These are phyloP conservation scores for Yamadazyma triangularis DNA, from an alignment of 1,139 yeast genomes.

Conservation along the genomic window DNA sequence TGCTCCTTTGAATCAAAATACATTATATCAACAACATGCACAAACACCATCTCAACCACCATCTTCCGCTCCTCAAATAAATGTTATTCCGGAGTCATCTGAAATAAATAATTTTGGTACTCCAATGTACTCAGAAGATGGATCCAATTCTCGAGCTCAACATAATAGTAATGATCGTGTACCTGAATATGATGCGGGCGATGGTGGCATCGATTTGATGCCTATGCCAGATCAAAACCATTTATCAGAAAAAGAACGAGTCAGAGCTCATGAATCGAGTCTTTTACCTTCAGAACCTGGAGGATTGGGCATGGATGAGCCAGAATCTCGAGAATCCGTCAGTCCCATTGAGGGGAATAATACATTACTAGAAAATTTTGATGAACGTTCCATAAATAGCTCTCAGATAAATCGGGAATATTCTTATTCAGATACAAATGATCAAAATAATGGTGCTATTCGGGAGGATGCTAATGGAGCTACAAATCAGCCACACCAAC, in stretches of 20 bases:
- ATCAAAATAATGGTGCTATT: slow-evolving; percentile 2
- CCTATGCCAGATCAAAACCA: slow-evolving; percentile 17
- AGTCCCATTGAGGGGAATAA: slow-evolving; percentile 9
- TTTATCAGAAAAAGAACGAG: slow-evolving; percentile 50
- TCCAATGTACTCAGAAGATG: slow-evolving; percentile 12
- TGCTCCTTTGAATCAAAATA: slow-evolving; percentile 2
- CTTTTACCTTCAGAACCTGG: slow-evolving; percentile 62
- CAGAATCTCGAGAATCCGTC: slow-evolving; percentile 14
- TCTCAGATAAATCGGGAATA: slow-evolving; percentile 8
- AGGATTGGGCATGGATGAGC: slow-evolving; percentile 19
- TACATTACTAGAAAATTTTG: slow-evolving; percentile 3
- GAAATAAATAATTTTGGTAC: slow-evolving; percentile 8
- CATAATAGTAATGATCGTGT: slow-evolving; percentile 2
- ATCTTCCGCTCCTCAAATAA: slow-evolving; percentile 1
- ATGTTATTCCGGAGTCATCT: slow-evolving; percentile 7
- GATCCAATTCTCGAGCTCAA: slow-evolving; percentile 1
- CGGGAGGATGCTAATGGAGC: slow-evolving; percentile 1
- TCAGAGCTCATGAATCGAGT: slow-evolving; percentile 51
- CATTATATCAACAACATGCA: neutral
- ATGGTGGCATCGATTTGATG: slow-evolving; percentile 5
- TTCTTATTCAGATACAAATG: neutral
- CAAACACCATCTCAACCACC: neutral
- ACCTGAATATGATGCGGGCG: slow-evolving; percentile 25
- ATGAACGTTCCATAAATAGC: neutral
- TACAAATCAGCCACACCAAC: neutral